Conservation (phyloP, 139 green algal genomes). For the Micromonas pusilla region DNA sequence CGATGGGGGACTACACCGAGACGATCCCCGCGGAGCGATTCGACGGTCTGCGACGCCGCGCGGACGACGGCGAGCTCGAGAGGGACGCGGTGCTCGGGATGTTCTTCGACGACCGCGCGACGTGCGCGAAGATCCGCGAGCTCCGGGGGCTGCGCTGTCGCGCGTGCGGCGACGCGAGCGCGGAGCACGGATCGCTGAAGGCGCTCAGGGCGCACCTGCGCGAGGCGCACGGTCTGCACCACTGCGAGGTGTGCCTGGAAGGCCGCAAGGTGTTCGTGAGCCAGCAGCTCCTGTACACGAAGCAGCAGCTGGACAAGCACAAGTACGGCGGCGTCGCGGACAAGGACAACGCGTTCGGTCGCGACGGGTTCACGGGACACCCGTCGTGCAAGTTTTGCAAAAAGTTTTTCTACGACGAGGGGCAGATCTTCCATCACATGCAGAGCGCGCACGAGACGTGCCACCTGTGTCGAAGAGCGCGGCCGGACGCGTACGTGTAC, state of each 20-base stretch:
- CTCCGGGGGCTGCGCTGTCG: not conserved
- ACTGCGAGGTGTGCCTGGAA: slow-evolving; percentile 88
- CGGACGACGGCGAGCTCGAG: not conserved
- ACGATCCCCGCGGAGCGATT: not conserved
- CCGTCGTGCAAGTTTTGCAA: slow-evolving; percentile 58
- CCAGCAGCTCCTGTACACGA: slow-evolving; percentile 85
- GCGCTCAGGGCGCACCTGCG: slow-evolving; percentile 61
- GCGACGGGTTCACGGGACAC: slow-evolving; percentile 81
- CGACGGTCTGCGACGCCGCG: not conserved
- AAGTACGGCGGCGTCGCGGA: not conserved
- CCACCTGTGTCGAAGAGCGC: slow-evolving; percentile 37
- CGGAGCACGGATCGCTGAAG: slow-evolving; percentile 25
- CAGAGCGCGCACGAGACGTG: slow-evolving; percentile 56
- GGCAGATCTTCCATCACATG: slow-evolving; percentile 91
- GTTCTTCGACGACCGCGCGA: slow-evolving; percentile 14
- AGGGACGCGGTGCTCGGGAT: not conserved
- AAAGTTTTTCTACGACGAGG: slow-evolving; percentile 72
- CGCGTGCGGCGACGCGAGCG: not conserved
- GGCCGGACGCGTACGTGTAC: slow-evolving; percentile 76
- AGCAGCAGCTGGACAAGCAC: slow-evolving; percentile 68
- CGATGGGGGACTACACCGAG: slow-evolving; percentile 64
- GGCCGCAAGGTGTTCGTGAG: slow-evolving; percentile 81
- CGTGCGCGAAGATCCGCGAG: not conserved
- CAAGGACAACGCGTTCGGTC: slow-evolving; percentile 39
- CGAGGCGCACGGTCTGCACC: slow-evolving; percentile 50